Evolutionary conservation across 441 rosid species (phyloP), one percentile per base, ranked within the genome.

Genomic region (Geranium incanum): DNA sequence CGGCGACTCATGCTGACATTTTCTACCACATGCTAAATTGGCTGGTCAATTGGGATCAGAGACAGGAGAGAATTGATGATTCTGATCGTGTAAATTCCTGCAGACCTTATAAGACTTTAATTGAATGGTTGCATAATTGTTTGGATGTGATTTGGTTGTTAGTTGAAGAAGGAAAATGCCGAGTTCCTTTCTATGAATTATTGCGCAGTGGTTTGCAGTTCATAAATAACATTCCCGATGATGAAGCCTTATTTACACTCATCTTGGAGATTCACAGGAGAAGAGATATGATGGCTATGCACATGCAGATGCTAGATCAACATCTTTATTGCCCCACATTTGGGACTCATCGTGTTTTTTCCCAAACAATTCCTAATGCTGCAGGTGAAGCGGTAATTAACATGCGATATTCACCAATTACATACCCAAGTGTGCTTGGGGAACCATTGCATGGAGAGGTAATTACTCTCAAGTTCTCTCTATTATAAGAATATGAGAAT

Each of bases 391-490:
- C 84, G 55, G 85, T 75, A 67, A 80, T 87, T 7, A 92, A 90
- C 85, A 73, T 89, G 77, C 88, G 96, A 0, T 78, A 80, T 81
- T 92, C 99, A 63, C 99, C 99, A 19, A 92, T 95, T 76, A 92
- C 99, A 45, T 95, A 95, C 80, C 96, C 97, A 67, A 95, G 98
- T 77, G 97, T 95, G 67, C 97, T 95, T 70, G 98, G 99, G 71
- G 99, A 95, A 81, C 97, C 98, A 33, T 81, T 95, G 70, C 88
- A 86, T 75, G 99, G 99, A 82, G 99, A 95, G 99, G 99, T 95
- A 73, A 78, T 73, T 59, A 69, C 48, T 68, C 52, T 13, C 18
- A n/a, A 19, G 19, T 16, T 18, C 68, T 28, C 33, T 28, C 33
- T 28, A 9, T 18, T 60, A 19, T 63, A 63, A 5, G 6, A 23